These are phyloP conservation scores for Pseudognaphalium luteoalbum DNA, from an alignment of 129 eudicot genomes.

Conservation along the genomic window DNA sequence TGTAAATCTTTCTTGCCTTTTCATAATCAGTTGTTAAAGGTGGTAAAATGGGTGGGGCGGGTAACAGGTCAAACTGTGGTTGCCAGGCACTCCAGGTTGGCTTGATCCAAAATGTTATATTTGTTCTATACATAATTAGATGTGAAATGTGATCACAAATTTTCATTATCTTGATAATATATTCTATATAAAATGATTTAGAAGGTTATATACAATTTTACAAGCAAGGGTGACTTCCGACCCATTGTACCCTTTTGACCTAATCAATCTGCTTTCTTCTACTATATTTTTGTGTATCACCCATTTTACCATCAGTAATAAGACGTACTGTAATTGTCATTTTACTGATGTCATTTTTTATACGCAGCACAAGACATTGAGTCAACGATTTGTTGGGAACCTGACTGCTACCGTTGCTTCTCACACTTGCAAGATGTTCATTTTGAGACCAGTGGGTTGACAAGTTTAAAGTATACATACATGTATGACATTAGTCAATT, in stretches of 20 bases:
- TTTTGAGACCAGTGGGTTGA: slow-evolving; percentile 53
- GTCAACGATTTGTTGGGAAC: slow-evolving; percentile 42
- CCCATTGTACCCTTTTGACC: background rate
- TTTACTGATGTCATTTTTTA: background rate
- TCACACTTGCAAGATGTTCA: slow-evolving; percentile 75
- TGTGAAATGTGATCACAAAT: background rate
- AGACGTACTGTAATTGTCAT: background rate
- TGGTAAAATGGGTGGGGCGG: background rate
- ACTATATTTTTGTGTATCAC: background rate
- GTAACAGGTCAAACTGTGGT: background rate
- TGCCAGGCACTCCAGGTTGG: background rate
- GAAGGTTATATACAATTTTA: background rate
- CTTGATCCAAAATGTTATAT: background rate
- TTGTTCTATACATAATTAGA: background rate
- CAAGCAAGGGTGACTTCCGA: background rate
- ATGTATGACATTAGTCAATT: too few relatives aligned
- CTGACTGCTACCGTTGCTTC: slow-evolving; percentile 51
- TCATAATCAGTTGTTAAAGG: background rate
- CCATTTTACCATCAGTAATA: background rate
- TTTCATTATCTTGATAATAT: background rate
- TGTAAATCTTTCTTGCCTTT: slow-evolving; percentile 44
- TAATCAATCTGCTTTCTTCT: background rate
- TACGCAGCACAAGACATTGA: slow-evolving; percentile 61
- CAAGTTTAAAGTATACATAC: background rate
- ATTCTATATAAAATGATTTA: too few relatives aligned